Evolutionary conservation across 352 stramenopile genomes (phyloP).

Genomic region (Heterotrichella gracilis): DNA sequence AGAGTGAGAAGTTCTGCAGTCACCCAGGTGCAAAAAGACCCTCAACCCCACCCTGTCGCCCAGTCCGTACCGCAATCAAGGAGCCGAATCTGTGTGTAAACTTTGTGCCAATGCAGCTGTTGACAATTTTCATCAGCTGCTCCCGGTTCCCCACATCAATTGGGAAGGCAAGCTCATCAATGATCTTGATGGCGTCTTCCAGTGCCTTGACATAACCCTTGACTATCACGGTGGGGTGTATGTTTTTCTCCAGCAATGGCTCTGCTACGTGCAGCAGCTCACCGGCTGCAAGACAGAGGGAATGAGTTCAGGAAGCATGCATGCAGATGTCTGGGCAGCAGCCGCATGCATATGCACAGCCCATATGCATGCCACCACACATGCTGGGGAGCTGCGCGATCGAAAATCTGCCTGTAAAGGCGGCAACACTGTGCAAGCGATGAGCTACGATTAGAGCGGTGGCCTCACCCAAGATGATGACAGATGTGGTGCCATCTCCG

Average conservation of each 20-base stretch:
- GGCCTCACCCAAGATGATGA: constrained; percentile 70
- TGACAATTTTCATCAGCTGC: constrained; percentile 68
- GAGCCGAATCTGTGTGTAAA: constrained; percentile 81
- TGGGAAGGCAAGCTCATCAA: constrained; percentile 49
- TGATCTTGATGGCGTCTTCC: constrained; percentile 48
- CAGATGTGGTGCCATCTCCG: constrained; percentile 94
- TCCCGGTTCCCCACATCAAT: constrained; percentile 73
- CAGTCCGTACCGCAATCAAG: too few species aligned
- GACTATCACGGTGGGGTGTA: constrained; percentile 91
- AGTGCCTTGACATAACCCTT: constrained; percentile 58
- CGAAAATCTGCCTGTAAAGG: too few species aligned
- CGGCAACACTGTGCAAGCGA: too few species aligned
- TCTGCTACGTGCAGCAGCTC: constrained; percentile 82
- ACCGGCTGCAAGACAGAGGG: constrained; percentile 31
- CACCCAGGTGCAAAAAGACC: background rate
- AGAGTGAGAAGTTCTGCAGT: background rate
- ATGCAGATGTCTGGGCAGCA: too few species aligned
- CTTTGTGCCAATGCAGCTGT: constrained; percentile 85
- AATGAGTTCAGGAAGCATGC: too few species aligned
- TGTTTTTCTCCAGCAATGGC: constrained; percentile 67
- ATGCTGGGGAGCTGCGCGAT: too few species aligned
- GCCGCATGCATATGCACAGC: too few species aligned
- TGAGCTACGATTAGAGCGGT: too few species aligned
- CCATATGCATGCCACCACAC: too few species aligned
- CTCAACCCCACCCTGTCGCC: background rate